Conservation (phyloP, 352 stramenopile species). For the Globisporangium barbulae region DNA sequence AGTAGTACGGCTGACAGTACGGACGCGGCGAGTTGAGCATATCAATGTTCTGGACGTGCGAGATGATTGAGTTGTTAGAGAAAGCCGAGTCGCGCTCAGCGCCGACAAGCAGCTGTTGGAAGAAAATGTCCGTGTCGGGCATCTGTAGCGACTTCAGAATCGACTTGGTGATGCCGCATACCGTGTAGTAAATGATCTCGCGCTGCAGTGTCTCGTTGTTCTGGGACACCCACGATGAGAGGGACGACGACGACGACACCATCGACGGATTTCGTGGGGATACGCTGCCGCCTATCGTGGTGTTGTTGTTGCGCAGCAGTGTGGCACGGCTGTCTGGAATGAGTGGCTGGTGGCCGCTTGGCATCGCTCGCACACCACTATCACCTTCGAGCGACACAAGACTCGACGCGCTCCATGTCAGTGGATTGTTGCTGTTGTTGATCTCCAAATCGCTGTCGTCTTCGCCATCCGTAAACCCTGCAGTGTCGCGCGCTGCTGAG, state of each 20-base stretch:
- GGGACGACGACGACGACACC: conserved; percentile 24
- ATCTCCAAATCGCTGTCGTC: conserved; percentile 5
- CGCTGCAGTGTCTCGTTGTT: conserved; percentile 73
- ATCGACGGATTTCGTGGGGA: neutral
- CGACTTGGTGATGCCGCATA: conserved; percentile 74
- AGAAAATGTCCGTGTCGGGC: conserved; percentile 22
- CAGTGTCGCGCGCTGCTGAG: neutral
- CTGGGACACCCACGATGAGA: conserved; percentile 45
- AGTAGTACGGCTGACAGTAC: conserved; percentile 34
- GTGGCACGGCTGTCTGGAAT: neutral
- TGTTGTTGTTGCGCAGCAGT: conserved; percentile 4
- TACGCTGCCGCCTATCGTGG: neutral
- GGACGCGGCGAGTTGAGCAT: conserved; percentile 43
- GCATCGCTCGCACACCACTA: neutral
- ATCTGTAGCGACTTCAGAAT: conserved; percentile 53
- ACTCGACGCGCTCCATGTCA: conserved; percentile 14
- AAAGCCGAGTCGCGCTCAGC: conserved; percentile 48
- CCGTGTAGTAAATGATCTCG: conserved; percentile 85
- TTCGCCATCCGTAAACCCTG: neutral
- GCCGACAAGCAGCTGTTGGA: conserved; percentile 51
- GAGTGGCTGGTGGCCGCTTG: conserved; percentile 3
- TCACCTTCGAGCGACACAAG: conserved; percentile 5
- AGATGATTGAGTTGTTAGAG: conserved; percentile 42
- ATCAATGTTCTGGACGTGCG: conserved; percentile 39
- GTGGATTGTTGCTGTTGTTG: conserved; percentile 2